phyloP scores from a whole-genome alignment of 257 asterid genomes.

The Galeopsis tetrahit region DNA sequence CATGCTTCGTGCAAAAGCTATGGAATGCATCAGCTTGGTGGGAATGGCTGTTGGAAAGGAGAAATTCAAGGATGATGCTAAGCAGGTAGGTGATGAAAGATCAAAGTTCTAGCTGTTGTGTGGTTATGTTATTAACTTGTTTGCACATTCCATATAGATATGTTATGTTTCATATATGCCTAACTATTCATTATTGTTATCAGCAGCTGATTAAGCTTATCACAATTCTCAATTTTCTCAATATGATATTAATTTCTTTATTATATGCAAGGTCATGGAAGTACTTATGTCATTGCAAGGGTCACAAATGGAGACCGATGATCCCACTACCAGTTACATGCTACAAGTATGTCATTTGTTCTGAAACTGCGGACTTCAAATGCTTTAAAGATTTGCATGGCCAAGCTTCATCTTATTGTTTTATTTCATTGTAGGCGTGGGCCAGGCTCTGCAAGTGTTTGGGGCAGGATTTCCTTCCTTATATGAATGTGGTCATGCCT shows the following conservation, averaged over 20 bases:
- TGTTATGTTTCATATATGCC: conserved; percentile 11
- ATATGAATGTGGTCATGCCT: conserved; percentile 94
- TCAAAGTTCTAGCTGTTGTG: conserved; percentile 20
- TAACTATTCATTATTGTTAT: not conserved
- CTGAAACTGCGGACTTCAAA: conserved; percentile 27
- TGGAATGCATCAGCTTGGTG: conserved; percentile 95
- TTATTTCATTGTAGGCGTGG: conserved; percentile 71
- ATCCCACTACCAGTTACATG: conserved; percentile 96
- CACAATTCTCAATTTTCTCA: conserved; percentile 18
- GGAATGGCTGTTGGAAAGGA: conserved; percentile 99
- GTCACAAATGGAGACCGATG: conserved; percentile 88
- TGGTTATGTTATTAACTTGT: conserved; percentile 1
- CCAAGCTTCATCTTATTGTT: conserved; percentile 12
- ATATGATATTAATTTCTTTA: conserved; percentile 18
- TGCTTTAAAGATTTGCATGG: conserved; percentile 9
- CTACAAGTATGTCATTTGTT: conserved; percentile 60
- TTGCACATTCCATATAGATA: not conserved
- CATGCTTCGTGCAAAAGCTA: conserved; percentile 98
- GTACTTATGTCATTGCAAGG: conserved; percentile 95
- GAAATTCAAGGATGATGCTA: conserved; percentile 85
- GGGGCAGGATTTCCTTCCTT: conserved; percentile 97
- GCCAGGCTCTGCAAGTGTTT: conserved; percentile 96
- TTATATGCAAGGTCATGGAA: conserved; percentile 76
- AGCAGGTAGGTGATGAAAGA: conserved; percentile 60
- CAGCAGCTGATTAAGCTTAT: not conserved